Evolutionary conservation across 306 rosid species (phyloP), one percentile per base, ranked within the genome.

Genomic region (Cyclanthera cordifolia): DNA sequence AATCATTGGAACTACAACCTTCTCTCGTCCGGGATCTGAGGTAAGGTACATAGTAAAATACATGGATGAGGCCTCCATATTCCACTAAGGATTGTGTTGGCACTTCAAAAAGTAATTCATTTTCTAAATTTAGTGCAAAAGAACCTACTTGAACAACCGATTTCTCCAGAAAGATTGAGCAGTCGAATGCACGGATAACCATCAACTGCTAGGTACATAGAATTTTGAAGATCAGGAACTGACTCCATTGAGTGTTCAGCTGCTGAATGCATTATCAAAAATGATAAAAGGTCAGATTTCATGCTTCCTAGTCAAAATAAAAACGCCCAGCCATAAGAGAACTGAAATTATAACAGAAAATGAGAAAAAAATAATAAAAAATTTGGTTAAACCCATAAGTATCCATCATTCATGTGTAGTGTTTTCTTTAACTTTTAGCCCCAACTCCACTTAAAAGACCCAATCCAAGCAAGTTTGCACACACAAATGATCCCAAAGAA

Each of bases 11-110:
- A 91, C 95, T 7, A 85, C 88, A 72, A 85, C 90, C 85, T 81
- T 89, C 68, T 79, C 90, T 65, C 96, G 80, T 61, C 95, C 92
- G 74, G 97, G 97, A 82, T 91, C 97, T 91, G 25, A n/a, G n/a
- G n/a, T n/a, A n/a, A 70, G 55, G 53, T 23, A 75, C 55, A 58
- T 15, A 64, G 37, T 63, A 28, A 45, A 41, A 66, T 39, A 20
- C 16, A 71, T 23, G 43, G 60, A 77, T 17, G 41, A 67, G 14
- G 15, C 27, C 67, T 56, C 52, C 63, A 30, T 46, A 47, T 25
- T 61, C 79, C 54, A 53, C 53, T 32, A 69, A 24, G 74, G 17
- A 24, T 51, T 52, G 27, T 30, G n/a, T 45, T 16, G 46, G 53
- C 52, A 53, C 3, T 72, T 67, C 15, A 37, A 34, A 73, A 70